Evolutionary conservation across 1,284 basidiomycete species (phyloP), one percentile per base, ranked within the genome.

Genomic region (Veloboletus limbatus): DNA sequence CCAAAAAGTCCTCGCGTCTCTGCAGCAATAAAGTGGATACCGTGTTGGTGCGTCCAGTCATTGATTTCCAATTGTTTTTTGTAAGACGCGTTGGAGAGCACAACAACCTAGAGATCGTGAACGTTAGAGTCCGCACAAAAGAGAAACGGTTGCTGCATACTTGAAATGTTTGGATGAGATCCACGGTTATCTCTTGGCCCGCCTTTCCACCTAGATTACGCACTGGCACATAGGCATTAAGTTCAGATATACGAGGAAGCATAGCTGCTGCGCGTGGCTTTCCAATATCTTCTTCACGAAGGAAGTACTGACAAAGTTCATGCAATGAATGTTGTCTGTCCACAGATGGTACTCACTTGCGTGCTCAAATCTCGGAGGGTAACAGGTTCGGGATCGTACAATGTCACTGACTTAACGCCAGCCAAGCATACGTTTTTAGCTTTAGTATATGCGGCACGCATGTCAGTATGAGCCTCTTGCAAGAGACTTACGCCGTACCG

Each of bases 161-260:
- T 72, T 96, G 92, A 70, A 88, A 96, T n/a, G 84, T 84, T 65
- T 85, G 80, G 56, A 96, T 77, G 62, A 89, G 73, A 53, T 94
- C 88, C 21, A 87, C 73, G 0, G 82, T 82, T 56, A 97, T 81
- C 45, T 81, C 78, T 59, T 92, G 79, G 24, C 91, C 81, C 45
- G 82, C 59, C 50, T 72, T 62, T 46, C 91, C 85, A 55, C 81
- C 78, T 49, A 92, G 73, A 69, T 88, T 77, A 35, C 88, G 83
- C 48, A 99, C 88, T 38, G 96, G 97, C 3, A 98, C 96, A 66
- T 99, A 99, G 13, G 90, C 79, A 66, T 99, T 99, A 49, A 99
- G 76, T 69, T 99, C 97, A 25, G 95, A 86, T 40, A 99, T 76
- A 46, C 97, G 83, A n/a, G 92, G 84, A 40, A 87, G 80, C 14